Conservation (phyloP, 2,329 filamentous ascomycete genomes). For the Alternaria brassicae region DNA sequence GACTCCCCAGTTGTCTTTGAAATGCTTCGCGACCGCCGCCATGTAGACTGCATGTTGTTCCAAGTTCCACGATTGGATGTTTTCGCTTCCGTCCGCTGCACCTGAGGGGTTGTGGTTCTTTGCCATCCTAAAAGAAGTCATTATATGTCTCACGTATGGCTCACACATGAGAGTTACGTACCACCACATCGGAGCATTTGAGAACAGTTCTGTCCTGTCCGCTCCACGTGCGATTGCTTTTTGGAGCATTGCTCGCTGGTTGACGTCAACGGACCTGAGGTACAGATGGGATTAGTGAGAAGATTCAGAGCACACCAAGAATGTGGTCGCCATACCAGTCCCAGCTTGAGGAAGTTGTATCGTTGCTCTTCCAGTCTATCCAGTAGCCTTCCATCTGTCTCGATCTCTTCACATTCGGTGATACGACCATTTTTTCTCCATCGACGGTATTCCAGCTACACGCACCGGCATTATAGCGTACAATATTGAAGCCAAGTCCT, state of each 20-base stretch:
- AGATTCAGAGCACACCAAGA: background rate
- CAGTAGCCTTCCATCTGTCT: constrained; percentile 18
- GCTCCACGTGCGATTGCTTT: constrained; percentile 15
- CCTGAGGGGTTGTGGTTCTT: constrained; percentile 16
- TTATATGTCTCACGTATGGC: too few relatives aligned
- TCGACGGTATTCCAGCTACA: constrained; percentile 15
- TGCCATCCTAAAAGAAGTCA: constrained; percentile 1
- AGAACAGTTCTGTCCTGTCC: constrained; percentile 9
- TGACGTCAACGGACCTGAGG: constrained; percentile 8
- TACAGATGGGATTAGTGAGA: background rate
- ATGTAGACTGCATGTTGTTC: constrained; percentile 17
- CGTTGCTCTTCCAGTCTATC: constrained; percentile 12
- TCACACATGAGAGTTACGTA: background rate
- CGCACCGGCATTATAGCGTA: constrained; percentile 16
- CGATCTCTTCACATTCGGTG: constrained; percentile 12
- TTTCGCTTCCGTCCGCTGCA: constrained; percentile 9
- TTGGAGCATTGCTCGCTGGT: constrained; percentile 11
- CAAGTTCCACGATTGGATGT: constrained; percentile 16
- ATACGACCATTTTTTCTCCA: constrained; percentile 10
- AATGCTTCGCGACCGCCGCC: constrained; percentile 12
- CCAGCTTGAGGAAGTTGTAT: constrained; percentile 8
- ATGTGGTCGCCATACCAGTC: constrained; percentile 1
- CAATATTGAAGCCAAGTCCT: constrained; percentile 12
- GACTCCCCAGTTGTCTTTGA: constrained; percentile 10
- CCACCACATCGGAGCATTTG: constrained; percentile 16